These are phyloP conservation scores for Mycena leptocephala DNA, from an alignment of 768 basidiomycete species.

Conservation along the genomic window DNA sequence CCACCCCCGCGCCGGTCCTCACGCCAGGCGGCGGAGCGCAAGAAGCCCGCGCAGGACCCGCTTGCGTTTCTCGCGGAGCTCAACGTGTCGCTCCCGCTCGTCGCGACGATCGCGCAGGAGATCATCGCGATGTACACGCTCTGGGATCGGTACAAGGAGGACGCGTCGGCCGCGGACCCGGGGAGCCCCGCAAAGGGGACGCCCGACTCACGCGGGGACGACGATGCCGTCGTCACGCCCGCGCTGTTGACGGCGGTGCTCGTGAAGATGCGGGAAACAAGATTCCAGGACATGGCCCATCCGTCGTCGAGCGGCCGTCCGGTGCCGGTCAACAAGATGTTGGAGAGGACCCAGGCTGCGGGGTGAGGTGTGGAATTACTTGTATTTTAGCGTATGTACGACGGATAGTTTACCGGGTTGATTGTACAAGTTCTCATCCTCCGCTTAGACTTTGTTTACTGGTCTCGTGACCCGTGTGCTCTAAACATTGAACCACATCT, in stretches of 20 bases:
- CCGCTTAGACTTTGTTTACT: too few species aligned
- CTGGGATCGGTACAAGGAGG: constrained; percentile 89
- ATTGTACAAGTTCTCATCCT: too few species aligned
- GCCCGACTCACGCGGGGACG: constrained; percentile 45
- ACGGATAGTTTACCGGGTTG: too few species aligned
- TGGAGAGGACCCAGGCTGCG: constrained; percentile 81
- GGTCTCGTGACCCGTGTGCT: too few species aligned
- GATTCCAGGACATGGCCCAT: constrained; percentile 71
- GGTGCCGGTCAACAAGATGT: constrained; percentile 77
- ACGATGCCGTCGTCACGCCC: constrained; percentile 66
- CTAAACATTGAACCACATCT: too few species aligned
- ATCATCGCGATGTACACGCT: constrained; percentile 91
- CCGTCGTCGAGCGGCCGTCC: constrained; percentile 64
- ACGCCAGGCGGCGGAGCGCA: constrained; percentile 57
- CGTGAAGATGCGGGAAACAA: constrained; percentile 77
- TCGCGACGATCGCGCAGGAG: constrained; percentile 92
- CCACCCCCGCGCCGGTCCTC: constrained; percentile 71
- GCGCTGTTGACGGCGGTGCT: constrained; percentile 70
- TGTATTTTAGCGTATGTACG: too few species aligned
- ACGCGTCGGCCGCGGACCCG: constrained; percentile 57
- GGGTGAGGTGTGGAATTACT: constrained; percentile 50
- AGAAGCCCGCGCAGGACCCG: constrained; percentile 73
- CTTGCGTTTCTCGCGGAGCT: constrained; percentile 89
- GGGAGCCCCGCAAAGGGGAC: constrained; percentile 40
- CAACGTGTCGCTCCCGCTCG: constrained; percentile 86